Evolutionary conservation across 2,329 filamentous ascomycete species (phyloP).

Genomic region (Hypoxylon sp.): DNA sequence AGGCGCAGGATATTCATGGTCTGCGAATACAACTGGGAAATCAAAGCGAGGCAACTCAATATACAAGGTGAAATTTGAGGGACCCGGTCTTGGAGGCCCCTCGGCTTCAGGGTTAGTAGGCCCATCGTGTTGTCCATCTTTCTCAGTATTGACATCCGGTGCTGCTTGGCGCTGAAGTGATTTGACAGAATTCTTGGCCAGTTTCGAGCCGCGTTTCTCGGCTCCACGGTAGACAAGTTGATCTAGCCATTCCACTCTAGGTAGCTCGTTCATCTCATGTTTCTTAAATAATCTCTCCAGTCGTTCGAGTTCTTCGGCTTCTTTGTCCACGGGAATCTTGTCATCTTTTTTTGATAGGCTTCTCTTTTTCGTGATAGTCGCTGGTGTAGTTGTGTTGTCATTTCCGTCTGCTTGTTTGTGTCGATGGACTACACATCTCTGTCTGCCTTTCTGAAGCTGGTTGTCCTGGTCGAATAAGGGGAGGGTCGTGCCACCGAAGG

Average conservation of each 20-base stretch:
- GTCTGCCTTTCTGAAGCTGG: constrained; percentile 87
- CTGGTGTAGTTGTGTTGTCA: constrained; percentile 80
- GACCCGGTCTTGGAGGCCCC: constrained; percentile 57
- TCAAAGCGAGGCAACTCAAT: constrained; percentile 95
- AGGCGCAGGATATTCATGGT: constrained; percentile 88
- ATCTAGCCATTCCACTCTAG: constrained; percentile 93
- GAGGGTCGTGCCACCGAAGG: constrained; percentile 94
- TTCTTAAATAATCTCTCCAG: constrained; percentile 94
- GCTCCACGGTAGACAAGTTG: constrained; percentile 91
- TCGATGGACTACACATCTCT: constrained; percentile 88
- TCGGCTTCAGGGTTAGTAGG: constrained; percentile 46
- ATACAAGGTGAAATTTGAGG: constrained; percentile 79
- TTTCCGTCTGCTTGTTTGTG: constrained; percentile 86
- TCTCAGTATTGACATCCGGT: constrained; percentile 45
- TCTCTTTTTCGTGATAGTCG: constrained; percentile 65
- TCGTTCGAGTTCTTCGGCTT: constrained; percentile 85
- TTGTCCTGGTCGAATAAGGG: constrained; percentile 92
- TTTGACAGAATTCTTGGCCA: constrained; percentile 70
- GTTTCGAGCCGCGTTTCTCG: constrained; percentile 76
- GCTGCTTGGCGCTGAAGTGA: constrained; percentile 60
- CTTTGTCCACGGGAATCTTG: constrained; percentile 67
- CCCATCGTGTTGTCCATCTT: constrained; percentile 47
- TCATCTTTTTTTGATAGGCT: constrained; percentile 60
- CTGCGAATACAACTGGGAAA: constrained; percentile 93
- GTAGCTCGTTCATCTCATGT: constrained; percentile 97